Percentiles rank a stretch among this genome's conserved stretches.
Evolutionary conservation across 2,329 filamentous ascomycete genomes (phyloP).

Genomic region (Fusarium anguioides): DNA sequence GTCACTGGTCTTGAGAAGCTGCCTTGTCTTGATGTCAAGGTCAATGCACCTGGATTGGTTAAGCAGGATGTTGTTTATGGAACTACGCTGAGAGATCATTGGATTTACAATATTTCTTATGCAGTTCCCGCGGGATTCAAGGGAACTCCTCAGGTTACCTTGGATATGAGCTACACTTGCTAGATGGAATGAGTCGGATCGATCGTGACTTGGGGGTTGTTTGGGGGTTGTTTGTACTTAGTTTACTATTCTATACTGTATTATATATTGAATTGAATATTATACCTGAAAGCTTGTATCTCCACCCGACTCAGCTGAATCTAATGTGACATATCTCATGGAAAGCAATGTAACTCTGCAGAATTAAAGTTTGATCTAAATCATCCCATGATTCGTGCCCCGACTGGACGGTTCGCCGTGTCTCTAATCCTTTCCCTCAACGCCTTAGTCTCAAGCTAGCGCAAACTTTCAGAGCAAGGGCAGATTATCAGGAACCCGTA

Average conservation of each 20-base stretch:
- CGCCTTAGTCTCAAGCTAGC: not conserved
- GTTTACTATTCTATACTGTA: not conserved
- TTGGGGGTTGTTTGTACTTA: not conserved
- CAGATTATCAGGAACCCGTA: not conserved
- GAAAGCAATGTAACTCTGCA: not conserved
- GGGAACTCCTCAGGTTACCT: conserved; percentile 52
- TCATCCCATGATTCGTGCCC: not conserved
- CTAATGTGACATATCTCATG: not conserved
- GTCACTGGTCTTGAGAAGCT: conserved; percentile 2
- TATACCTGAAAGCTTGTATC: too few relatives aligned
- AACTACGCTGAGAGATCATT: conserved; percentile 53
- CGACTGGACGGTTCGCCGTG: not conserved
- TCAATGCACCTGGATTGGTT: not conserved
- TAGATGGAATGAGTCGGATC: not conserved
- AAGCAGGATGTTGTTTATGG: conserved; percentile 51
- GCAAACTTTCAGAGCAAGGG: not conserved
- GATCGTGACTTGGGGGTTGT: not conserved
- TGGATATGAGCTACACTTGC: conserved; percentile 49
- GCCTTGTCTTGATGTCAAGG: conserved; percentile 10
- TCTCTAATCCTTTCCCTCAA: not conserved
- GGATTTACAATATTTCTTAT: conserved; percentile 60
- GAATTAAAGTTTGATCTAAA: not conserved
- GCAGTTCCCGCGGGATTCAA: conserved; percentile 54
- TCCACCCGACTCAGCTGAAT: too few relatives aligned
- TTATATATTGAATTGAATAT: too few relatives aligned